Percentiles rank a stretch among this genome's conserved stretches.
Conservation (phyloP, 2,329 filamentous ascomycete genomes). For the Rhytidhysteron rufulum region DNA sequence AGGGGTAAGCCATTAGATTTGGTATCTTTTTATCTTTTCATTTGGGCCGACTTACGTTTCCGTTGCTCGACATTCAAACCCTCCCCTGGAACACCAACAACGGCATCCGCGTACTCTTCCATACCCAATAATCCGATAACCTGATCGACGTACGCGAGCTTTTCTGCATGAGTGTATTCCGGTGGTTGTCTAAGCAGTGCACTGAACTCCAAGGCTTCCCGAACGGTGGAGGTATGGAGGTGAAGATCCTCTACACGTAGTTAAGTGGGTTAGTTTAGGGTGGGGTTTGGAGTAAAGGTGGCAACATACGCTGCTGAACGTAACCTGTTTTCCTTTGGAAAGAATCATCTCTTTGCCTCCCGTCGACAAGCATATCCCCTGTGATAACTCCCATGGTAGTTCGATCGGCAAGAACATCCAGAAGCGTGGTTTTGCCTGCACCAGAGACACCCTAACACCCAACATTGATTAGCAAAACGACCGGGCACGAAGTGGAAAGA, state of each 20-base stretch:
- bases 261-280: constrained; percentile 1
- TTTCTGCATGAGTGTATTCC: constrained; percentile 53
- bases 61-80: constrained; percentile 67
- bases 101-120: constrained; percentile 62
- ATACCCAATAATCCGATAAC: constrained; percentile 65
- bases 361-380: constrained; percentile 37
- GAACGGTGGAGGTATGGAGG: constrained; percentile 35
- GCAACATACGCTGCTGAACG: constrained; percentile 38
- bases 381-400: constrained; percentile 36
- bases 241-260: constrained; percentile 38
- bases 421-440: constrained; percentile 36
- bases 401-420: constrained; percentile 33
- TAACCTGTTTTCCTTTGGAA: constrained; percentile 39
- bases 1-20: too few relatives aligned
- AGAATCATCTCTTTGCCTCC: constrained; percentile 27
- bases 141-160: constrained; percentile 59
- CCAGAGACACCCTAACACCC: constrained; percentile 34
- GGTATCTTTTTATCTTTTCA: too few relatives aligned
- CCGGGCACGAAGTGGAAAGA: too few relatives aligned
- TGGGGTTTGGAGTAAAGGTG: neutral
- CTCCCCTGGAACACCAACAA: constrained; percentile 60
- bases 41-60: too few relatives aligned
- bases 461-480: too few relatives aligned
- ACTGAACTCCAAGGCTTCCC: constrained; percentile 32
- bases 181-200: constrained; percentile 48